Conservation (phyloP, 139 green algal genomes). For the Chlamydomonas sp. region DNA sequence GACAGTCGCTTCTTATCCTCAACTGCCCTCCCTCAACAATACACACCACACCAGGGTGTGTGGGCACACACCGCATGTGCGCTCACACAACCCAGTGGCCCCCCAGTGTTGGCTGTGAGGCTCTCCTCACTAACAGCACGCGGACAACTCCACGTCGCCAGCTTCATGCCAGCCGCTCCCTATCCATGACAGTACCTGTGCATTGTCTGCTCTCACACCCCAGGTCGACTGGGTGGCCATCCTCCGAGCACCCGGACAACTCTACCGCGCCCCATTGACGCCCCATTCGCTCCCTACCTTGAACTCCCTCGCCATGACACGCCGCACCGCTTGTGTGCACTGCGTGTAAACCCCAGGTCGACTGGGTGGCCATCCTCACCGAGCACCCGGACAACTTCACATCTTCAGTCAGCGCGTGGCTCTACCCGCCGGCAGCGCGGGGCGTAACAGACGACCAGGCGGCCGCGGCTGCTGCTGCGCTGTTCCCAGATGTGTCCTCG, state of each 20-base stretch:
- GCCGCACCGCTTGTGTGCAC: too few species aligned
- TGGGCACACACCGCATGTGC: too few species aligned
- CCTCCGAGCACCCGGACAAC: neutral
- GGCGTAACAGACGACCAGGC: neutral
- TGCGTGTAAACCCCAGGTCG: constrained; percentile 55
- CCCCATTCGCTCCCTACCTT: neutral
- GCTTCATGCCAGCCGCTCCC: neutral
- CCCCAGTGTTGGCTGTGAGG: too few species aligned
- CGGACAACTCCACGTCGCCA: too few species aligned
- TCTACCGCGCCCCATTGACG: neutral
- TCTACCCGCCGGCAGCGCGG: constrained; percentile 10
- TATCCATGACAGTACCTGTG: neutral
- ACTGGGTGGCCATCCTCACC: constrained; percentile 87
- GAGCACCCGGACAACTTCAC: constrained; percentile 60
- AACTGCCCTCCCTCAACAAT: too few species aligned
- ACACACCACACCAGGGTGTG: too few species aligned
- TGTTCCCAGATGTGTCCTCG: neutral
- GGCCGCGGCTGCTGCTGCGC: neutral
- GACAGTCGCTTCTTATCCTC: too few species aligned
- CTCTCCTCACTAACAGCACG: too few species aligned
- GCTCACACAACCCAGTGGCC: too few species aligned
- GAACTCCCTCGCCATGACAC: too few species aligned
- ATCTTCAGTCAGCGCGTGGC: constrained; percentile 21
- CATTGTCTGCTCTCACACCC: neutral
- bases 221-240: constrained; percentile 1